These are phyloP conservation scores for Aspergillus texensis DNA, from an alignment of 2,329 filamentous ascomycete genomes.

Conservation along the genomic window DNA sequence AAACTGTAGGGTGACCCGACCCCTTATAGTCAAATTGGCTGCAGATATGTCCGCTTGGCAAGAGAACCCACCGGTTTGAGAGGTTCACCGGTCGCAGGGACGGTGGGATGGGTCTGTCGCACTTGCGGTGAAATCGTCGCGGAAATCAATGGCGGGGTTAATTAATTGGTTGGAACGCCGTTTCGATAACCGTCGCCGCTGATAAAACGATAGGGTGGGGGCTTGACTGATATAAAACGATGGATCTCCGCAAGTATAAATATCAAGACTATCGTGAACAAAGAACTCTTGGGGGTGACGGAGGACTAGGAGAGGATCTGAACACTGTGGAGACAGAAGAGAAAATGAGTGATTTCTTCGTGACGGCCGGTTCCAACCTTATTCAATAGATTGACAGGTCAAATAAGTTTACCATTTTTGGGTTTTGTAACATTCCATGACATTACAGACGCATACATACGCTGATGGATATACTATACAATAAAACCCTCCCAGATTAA, in stretches of 20 bases:
- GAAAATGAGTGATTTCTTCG: background rate
- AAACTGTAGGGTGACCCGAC: background rate
- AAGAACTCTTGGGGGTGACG: background rate
- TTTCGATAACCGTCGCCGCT: background rate
- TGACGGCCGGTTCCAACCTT: background rate
- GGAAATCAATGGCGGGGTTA: constrained; percentile 1
- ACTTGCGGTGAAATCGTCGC: background rate
- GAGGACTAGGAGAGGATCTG: background rate
- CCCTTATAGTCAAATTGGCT: background rate
- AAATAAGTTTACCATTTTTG: background rate
- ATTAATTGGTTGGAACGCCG: background rate
- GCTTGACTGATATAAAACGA: background rate
- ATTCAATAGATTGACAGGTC: background rate
- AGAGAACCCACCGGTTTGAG: background rate
- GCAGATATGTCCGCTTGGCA: background rate
- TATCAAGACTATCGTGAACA: background rate
- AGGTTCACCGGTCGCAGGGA: constrained; percentile 1
- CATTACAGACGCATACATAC: background rate
- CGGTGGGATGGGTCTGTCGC: background rate
- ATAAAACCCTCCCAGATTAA: background rate
- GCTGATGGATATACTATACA: constrained; percentile 5
- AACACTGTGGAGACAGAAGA: background rate
- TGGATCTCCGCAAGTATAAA: background rate
- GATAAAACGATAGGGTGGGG: background rate
- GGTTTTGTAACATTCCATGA: background rate